Evolutionary conservation across 2,329 filamentous ascomycete genomes (phyloP).

Genomic region (Colletotrichum falcatum): DNA sequence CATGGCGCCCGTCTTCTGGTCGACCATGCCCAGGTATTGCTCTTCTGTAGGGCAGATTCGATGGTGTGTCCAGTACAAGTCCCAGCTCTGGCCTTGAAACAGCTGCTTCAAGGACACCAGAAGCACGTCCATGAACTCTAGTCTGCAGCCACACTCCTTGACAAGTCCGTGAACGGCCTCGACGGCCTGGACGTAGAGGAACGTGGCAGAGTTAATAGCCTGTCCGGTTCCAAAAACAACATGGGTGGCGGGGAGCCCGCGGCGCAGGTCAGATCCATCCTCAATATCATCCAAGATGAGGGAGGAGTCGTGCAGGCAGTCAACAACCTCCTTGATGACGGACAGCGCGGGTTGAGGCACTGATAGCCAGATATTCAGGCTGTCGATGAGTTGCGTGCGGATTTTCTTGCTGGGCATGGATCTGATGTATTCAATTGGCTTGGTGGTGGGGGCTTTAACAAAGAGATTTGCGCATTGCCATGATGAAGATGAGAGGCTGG

Average conservation of each 20-base stretch:
- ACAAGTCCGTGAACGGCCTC: conserved; percentile 28
- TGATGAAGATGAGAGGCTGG: too few relatives aligned
- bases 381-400: not conserved
- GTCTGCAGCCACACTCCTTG: not conserved
- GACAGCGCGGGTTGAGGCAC: not conserved
- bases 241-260: conserved; percentile 51
- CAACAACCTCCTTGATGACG: conserved; percentile 6
- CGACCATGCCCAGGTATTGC: too few relatives aligned
- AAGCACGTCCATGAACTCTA: too few relatives aligned
- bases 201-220: conserved; percentile 52
- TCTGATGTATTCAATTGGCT: conserved; percentile 1
- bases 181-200: conserved; percentile 45
- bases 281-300: conserved; percentile 53
- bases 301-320: conserved; percentile 18
- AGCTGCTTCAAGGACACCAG: too few relatives aligned
- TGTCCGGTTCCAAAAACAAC: conserved; percentile 51
- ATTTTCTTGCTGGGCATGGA: conserved; percentile 16
- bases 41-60: too few relatives aligned
- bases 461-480: too few relatives aligned
- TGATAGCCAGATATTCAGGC: conserved; percentile 8
- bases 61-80: too few relatives aligned
- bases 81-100: too few relatives aligned
- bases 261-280: conserved; percentile 50
- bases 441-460: too few relatives aligned
- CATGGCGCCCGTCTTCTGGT: too few relatives aligned